phyloP scores from a whole-genome alignment of 768 basidiomycete species.

The Lactarius tabidus region DNA sequence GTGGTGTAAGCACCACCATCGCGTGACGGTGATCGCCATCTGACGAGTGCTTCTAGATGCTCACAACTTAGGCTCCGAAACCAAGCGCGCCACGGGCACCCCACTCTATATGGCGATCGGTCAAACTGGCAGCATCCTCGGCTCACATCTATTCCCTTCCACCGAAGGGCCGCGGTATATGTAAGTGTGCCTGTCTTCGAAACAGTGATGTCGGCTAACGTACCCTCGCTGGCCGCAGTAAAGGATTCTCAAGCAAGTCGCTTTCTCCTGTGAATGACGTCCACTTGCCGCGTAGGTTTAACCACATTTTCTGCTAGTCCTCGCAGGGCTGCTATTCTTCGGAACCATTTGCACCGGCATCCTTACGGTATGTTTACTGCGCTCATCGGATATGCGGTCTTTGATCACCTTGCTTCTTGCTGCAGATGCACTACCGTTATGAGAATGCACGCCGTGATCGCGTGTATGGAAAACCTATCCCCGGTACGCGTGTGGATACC shows the following conservation, averaged over 20 bases:
- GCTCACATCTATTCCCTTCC: conserved; percentile 67
- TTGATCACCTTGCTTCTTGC: background rate
- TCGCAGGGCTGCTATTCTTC: conserved; percentile 50
- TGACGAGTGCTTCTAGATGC: conserved; percentile 42
- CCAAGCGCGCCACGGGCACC: conserved; percentile 71
- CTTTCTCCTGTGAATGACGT: background rate
- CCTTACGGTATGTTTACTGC: conserved; percentile 41
- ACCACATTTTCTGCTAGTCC: conserved; percentile 33
- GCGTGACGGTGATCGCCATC: conserved; percentile 1
- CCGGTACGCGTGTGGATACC: conserved; percentile 53
- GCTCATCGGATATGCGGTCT: background rate
- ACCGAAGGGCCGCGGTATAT: conserved; percentile 61
- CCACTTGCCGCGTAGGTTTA: background rate
- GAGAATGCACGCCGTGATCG: conserved; percentile 57
- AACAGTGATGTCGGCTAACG: background rate
- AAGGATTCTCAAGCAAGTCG: conserved; percentile 53
- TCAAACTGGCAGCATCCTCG: conserved; percentile 72
- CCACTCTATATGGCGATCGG: conserved; percentile 80
- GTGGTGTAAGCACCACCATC: conserved; percentile 54
- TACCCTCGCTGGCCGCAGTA: conserved; percentile 33
- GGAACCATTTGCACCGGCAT: conserved; percentile 50
- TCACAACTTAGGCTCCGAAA: conserved; percentile 75
- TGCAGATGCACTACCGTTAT: conserved; percentile 55
- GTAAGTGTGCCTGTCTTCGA: conserved; percentile 34
- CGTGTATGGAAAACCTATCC: conserved; percentile 47